Evolutionary conservation across 1,284 basidiomycete genomes (phyloP).

Genomic region (Cutaneotrichosporon daszewskae): DNA sequence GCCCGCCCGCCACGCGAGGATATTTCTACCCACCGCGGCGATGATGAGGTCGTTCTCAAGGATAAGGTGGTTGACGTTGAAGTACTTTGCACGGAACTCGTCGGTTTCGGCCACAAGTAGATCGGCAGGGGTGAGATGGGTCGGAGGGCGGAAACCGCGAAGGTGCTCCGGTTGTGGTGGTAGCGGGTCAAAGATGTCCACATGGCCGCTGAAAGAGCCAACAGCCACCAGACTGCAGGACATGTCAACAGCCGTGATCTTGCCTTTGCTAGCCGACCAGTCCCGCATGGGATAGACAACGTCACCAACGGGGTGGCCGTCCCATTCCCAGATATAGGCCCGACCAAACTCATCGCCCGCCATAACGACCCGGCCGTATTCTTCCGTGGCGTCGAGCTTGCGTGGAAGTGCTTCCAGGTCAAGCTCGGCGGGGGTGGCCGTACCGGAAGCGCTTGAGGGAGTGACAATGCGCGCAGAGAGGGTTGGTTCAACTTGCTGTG

Average conservation of each 20-base stretch:
- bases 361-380: slow-evolving; percentile 32
- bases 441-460: slow-evolving; percentile 6
- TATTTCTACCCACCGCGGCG: slow-evolving; percentile 37
- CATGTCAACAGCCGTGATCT: slow-evolving; percentile 36
- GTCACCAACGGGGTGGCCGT: slow-evolving; percentile 7
- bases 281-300: slow-evolving; percentile 22
- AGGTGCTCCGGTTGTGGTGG: slow-evolving; percentile 26
- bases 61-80: slow-evolving; percentile 42
- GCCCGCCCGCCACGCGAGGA: slow-evolving; percentile 43
- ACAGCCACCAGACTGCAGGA: slow-evolving; percentile 38
- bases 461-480: slow-evolving; percentile 15
- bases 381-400: not conserved
- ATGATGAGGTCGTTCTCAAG: slow-evolving; percentile 44
- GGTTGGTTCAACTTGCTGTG: slow-evolving; percentile 8
- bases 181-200: slow-evolving; percentile 42
- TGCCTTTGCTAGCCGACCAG: slow-evolving; percentile 32
- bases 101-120: slow-evolving; percentile 26
- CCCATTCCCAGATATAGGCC: slow-evolving; percentile 41
- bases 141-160: slow-evolving; percentile 32
- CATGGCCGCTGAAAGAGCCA: slow-evolving; percentile 37
- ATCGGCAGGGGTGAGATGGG: slow-evolving; percentile 32
- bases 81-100: slow-evolving; percentile 25
- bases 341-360: slow-evolving; percentile 34
- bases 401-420: slow-evolving; percentile 7
- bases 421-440: slow-evolving; percentile 5